A percentile compares a stretch with the other conserved stretches of the same genome.
phyloP scores from a whole-genome alignment of 1,284 basidiomycete genomes.

The Caloboletus firmus region DNA sequence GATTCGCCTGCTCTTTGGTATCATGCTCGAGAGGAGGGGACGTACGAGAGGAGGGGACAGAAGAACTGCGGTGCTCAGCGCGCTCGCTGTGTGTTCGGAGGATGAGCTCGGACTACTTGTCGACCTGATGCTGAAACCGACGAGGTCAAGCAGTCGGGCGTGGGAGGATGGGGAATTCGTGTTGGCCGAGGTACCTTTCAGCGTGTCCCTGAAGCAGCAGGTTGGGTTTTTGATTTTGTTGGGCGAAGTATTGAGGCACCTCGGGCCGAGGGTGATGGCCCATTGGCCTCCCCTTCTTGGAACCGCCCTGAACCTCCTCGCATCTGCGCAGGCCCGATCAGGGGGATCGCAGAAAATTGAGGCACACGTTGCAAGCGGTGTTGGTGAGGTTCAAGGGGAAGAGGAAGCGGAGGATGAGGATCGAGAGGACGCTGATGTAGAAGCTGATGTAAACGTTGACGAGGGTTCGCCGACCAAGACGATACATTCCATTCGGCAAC shows the following conservation, averaged over 20 bases:
- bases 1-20: slow-evolving; percentile 83
- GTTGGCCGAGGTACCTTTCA: slow-evolving; percentile 34
- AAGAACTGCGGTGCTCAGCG: slow-evolving; percentile 73
- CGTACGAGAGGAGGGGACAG: slow-evolving; percentile 71
- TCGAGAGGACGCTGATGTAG: slow-evolving; percentile 31
- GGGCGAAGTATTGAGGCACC: slow-evolving; percentile 78
- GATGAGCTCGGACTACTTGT: slow-evolving; percentile 80
- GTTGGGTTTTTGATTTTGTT: slow-evolving; percentile 83
- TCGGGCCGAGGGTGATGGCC: slow-evolving; percentile 68
- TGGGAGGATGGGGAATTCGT: slow-evolving; percentile 29
- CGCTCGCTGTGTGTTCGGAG: slow-evolving; percentile 70
- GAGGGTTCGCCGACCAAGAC: slow-evolving; percentile 45
- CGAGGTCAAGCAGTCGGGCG: slow-evolving; percentile 43
- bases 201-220: slow-evolving; percentile 67
- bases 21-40: slow-evolving; percentile 84
- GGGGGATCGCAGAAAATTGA: slow-evolving; percentile 19
- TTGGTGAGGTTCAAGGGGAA: slow-evolving; percentile 34
- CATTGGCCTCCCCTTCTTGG: slow-evolving; percentile 78
- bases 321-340: slow-evolving; percentile 56
- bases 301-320: slow-evolving; percentile 63
- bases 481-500: slow-evolving; percentile 70
- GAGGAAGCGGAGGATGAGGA: slow-evolving; percentile 44
- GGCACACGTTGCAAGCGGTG: slow-evolving; percentile 17
- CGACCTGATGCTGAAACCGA: slow-evolving; percentile 88
- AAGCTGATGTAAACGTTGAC: slow-evolving; percentile 34